Base-by-base conservation (phyloP, 345 rosid genomes). In the Camelina sativa region DNA sequence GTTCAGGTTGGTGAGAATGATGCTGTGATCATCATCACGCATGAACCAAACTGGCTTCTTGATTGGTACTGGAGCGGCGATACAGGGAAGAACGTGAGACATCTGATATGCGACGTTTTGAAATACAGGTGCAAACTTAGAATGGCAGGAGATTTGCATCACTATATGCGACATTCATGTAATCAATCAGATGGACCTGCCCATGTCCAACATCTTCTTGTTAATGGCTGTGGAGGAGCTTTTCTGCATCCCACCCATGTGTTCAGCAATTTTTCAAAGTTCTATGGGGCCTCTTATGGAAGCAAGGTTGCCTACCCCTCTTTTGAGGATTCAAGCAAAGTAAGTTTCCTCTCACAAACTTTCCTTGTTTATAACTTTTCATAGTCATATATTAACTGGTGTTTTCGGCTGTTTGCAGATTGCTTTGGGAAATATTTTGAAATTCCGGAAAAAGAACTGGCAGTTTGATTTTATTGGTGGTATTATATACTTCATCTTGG, bases 401-500 rank as follows among this genome's bases (percentile, higher is more conserved):
- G 35, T 32, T 75, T 76, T 56, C 75, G 34, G 51, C 41, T 75
- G 76, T 54, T 41, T 71, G 81, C 91, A 95, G 99, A 95, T 92
- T 83, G 99, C 99, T 62, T 64, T 95, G 85, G 99, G 99, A 80
- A 95, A 95, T 82, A 95, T 95, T 80, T 83, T 95, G 89, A 95
- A 95, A 86, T 95, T 95, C 63, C 89, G 98, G 73, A 95, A 92
- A 87, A 95, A 90, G 87, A 95, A 95, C 77, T 95, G 98, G 99
- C 99, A 95, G 51, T 95, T 95, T 69, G 99, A 95, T 86, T 85
- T 92, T 73, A 95, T 95, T 57, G 99, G 99, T 72, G 99, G 99
- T 77, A 84, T 95, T 68, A 87, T 95, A 81, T 95, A 95, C 84
- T 95, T 95, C 55, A 71, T 95, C 52, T 73, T 95, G 87, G 92